A percentile compares a stretch with the other conserved stretches of the same genome.
Evolutionary conservation across 495 filamentous ascomycete species (phyloP).

Genomic region (Lepidopterella palustris): DNA sequence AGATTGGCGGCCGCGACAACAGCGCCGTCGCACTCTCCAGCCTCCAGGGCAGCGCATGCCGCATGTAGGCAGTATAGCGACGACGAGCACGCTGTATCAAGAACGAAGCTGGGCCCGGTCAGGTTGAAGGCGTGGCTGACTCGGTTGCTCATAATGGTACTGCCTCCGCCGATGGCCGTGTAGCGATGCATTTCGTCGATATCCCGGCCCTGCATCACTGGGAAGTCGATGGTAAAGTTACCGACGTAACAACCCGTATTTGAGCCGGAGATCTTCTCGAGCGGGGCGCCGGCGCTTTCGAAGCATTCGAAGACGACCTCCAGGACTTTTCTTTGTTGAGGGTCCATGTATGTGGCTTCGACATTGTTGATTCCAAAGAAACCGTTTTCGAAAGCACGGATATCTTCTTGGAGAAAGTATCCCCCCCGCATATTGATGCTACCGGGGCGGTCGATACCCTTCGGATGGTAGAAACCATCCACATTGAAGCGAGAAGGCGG

Average conservation of each 20-base stretch:
- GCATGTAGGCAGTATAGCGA: constrained; percentile 32
- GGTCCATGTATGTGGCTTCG: constrained; percentile 9
- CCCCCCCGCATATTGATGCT: constrained; percentile 3
- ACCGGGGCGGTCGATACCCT: not conserved
- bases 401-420: constrained; percentile 5
- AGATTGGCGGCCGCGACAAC: constrained; percentile 37
- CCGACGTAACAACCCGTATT: constrained; percentile 6
- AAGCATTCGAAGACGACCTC: constrained; percentile 30
- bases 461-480: constrained; percentile 4
- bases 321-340: constrained; percentile 10
- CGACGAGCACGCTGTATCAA: constrained; percentile 22
- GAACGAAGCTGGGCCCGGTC: not conserved
- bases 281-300: constrained; percentile 20
- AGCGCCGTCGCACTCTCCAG: constrained; percentile 30
- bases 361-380: constrained; percentile 7
- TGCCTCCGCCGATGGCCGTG: not conserved
- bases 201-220: not conserved
- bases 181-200: not conserved
- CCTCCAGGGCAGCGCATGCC: constrained; percentile 14
- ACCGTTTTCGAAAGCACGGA: constrained; percentile 2
- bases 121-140: constrained; percentile 12
- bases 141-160: constrained; percentile 1
- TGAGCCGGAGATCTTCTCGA: constrained; percentile 20
- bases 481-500: constrained; percentile 2
- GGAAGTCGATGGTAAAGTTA: constrained; percentile 3